Evolutionary conservation across 371 early-diverging fungal species (phyloP).

Genomic region (Saksenaea oblongispora): DNA sequence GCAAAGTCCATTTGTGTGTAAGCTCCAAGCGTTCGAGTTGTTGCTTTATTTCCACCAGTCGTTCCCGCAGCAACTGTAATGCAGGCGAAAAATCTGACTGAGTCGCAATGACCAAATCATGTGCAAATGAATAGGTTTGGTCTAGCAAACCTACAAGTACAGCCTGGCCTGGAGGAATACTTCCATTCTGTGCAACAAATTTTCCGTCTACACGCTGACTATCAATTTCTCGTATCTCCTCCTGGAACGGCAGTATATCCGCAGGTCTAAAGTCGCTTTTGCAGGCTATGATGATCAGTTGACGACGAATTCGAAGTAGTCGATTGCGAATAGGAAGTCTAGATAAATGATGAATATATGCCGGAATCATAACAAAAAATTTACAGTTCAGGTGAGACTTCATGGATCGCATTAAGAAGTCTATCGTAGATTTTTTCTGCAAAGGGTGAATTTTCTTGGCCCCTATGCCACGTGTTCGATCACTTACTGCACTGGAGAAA

Average conservation of each 20-base stretch:
- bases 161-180: slow-evolving; percentile 78
- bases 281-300: slow-evolving; percentile 56
- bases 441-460: background rate
- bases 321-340: slow-evolving; percentile 66
- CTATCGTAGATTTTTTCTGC: slow-evolving; percentile 34
- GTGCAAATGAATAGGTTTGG: slow-evolving; percentile 72
- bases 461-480: background rate
- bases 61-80: slow-evolving; percentile 69
- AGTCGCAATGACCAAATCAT: slow-evolving; percentile 69
- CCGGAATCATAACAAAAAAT: background rate
- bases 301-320: slow-evolving; percentile 65
- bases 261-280: slow-evolving; percentile 31
- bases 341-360: background rate
- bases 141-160: slow-evolving; percentile 78
- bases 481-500: slow-evolving; percentile 46
- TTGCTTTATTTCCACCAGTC: slow-evolving; percentile 70
- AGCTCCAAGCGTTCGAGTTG: slow-evolving; percentile 72
- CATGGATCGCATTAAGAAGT: slow-evolving; percentile 38
- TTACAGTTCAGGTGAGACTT: slow-evolving; percentile 48
- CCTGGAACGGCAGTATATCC: slow-evolving; percentile 59
- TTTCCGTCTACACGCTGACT: slow-evolving; percentile 68
- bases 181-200: slow-evolving; percentile 62
- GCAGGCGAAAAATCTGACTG: slow-evolving; percentile 59
- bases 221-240: slow-evolving; percentile 71
- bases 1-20: slow-evolving; percentile 81